Evolutionary conservation across 1,139 yeast species (phyloP), one percentile per base, ranked within the genome.

Genomic region (Candida tetrigidarum): DNA sequence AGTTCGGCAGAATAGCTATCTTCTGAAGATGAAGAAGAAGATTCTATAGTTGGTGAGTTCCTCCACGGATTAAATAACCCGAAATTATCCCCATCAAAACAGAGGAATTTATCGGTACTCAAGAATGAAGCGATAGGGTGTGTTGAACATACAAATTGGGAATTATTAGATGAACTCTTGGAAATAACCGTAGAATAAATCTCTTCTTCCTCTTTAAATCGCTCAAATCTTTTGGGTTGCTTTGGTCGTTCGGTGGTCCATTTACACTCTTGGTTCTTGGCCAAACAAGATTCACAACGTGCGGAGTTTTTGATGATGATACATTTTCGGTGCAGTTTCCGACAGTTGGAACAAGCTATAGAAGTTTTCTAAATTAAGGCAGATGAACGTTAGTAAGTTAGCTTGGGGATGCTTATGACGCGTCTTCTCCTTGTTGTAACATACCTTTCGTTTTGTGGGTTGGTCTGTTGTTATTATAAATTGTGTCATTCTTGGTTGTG

Each of bases 31-130:
- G 44, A 48, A 4, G 42, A 18, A 3, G 9, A 32, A 5, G 44
- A 48, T 8, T 46, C 48, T 30, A 53, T 50, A 16, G 43, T 45
- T 19, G 53, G 46, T 4, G 55, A 39, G 22, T 52, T 59, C 48
- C 64, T 51, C 68, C 69, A 63, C 0, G 68, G 67, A 40, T 57
- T 63, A 45, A 51, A 64, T 7, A 63, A 44, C 7, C 66, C 63
- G 41, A 59, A 58, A 18, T 50, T 50, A 25, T 63, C 66, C 1
- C 67, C 68, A 23, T 63, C 62, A 32, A 62, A 54, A 27, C 67
- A 57, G 26, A 63, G 44, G 44, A 63, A 58, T 5, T 64, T 57
- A 41, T 63, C 68, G 40, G 63, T 50, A 36, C 66, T 61, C 18
- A 64, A 48, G 10, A 63, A 48, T 36, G 61, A 63, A 2, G 68